phyloP scores from a whole-genome alignment of 1,284 basidiomycete genomes.

The Trichosporon asahii region DNA sequence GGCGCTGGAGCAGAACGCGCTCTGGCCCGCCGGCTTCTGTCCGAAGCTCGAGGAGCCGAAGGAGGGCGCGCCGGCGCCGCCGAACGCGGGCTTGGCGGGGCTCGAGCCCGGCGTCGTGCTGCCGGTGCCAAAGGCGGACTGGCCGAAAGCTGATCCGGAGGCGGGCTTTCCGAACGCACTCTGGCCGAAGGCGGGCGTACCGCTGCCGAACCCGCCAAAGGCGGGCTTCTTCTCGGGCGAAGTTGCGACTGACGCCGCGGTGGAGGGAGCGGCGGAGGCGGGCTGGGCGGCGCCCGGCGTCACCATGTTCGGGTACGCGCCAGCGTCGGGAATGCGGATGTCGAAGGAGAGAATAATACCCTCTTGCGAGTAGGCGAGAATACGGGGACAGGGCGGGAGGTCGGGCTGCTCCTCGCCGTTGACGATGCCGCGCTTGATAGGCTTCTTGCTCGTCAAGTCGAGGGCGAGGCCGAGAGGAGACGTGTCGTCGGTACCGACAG shows the following conservation, averaged over 20 bases:
- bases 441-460: slow-evolving; percentile 54
- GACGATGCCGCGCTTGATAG: slow-evolving; percentile 51
- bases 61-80: slow-evolving; percentile 12
- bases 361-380: slow-evolving; percentile 55
- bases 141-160: slow-evolving; percentile 22
- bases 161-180: background rate
- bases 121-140: slow-evolving; percentile 15
- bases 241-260: background rate
- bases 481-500: slow-evolving; percentile 52
- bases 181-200: background rate
- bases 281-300: slow-evolving; percentile 12
- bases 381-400: slow-evolving; percentile 52
- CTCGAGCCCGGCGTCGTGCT: slow-evolving; percentile 5
- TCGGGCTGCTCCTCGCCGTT: slow-evolving; percentile 53
- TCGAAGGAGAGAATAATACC: slow-evolving; percentile 56
- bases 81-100: slow-evolving; percentile 6
- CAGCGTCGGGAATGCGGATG: slow-evolving; percentile 50
- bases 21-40: slow-evolving; percentile 9
- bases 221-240: slow-evolving; percentile 13
- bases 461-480: slow-evolving; percentile 55
- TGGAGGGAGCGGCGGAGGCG: slow-evolving; percentile 11
- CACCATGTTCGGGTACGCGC: slow-evolving; percentile 53
- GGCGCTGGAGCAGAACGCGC: slow-evolving; percentile 28
- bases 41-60: slow-evolving; percentile 32
- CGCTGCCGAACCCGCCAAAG: slow-evolving; percentile 14